Percentiles rank a stretch among this genome's conserved stretches.
These are phyloP conservation scores for Stenogyne calaminthoides DNA, from an alignment of 305 asterid species.

Conservation along the genomic window DNA sequence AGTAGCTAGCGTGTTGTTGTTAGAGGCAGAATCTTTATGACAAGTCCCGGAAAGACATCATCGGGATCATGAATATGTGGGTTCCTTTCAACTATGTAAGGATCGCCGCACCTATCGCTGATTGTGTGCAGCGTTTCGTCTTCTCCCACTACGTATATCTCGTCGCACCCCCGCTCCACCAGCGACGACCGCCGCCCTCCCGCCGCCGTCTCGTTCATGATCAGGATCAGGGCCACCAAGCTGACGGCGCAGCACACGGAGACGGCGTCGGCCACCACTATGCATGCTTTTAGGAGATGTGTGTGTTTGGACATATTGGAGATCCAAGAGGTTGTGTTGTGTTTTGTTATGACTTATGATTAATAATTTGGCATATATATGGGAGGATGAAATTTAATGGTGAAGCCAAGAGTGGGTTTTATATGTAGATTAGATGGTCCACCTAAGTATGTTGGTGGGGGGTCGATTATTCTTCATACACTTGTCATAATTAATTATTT, in stretches of 20 bases:
- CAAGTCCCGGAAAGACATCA: conserved; percentile 49
- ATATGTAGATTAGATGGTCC: neutral
- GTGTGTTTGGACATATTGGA: conserved; percentile 26
- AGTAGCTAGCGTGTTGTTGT: no score
- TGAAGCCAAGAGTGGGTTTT: neutral
- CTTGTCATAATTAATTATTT: no score
- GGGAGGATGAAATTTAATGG: neutral
- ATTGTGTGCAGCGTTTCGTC: conserved; percentile 46
- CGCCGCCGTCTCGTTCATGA: no score
- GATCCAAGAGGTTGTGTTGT: no score
- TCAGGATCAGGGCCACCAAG: conserved; percentile 26
- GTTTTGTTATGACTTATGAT: neutral
- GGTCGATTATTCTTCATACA: neutral
- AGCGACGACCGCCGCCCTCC: conserved; percentile 21
- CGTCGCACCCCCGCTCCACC: conserved; percentile 41
- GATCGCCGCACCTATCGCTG: conserved; percentile 42
- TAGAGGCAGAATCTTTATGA: conserved; percentile 37
- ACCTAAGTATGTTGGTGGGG: conserved; percentile 14
- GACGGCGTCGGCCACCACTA: conserved; percentile 27
- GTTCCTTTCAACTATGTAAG: conserved; percentile 42
- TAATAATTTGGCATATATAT: neutral
- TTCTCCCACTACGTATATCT: conserved; percentile 43
- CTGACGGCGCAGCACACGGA: conserved; percentile 27
- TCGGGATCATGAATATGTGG: conserved; percentile 51
- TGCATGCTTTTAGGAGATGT: conserved; percentile 22